Evolutionary conservation across 2,329 filamentous ascomycete genomes (phyloP).

Genomic region (Aspergillus niger): DNA sequence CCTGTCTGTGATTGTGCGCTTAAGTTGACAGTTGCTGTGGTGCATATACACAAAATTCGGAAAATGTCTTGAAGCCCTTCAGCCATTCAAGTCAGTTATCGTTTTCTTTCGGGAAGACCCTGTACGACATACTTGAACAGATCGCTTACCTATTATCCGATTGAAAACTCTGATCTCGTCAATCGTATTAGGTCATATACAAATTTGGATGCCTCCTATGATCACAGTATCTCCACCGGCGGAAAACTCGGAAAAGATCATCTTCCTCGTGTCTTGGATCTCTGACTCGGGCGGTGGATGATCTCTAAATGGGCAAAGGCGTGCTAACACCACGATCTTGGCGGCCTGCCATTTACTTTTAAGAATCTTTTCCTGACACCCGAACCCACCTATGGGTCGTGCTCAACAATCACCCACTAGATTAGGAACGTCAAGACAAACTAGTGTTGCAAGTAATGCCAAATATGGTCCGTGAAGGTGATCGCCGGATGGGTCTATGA

Average conservation of each 20-base stretch:
- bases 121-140: not conserved
- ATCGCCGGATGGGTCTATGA: not conserved
- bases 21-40: not conserved
- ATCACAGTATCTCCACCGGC: not conserved
- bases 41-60: not conserved
- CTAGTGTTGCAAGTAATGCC: not conserved
- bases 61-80: not conserved
- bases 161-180: not conserved
- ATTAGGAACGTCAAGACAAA: not conserved
- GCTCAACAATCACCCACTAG: not conserved
- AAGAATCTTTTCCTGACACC: not conserved
- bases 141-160: not conserved
- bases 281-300: not conserved
- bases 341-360: not conserved
- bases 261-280: not conserved
- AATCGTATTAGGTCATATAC: not conserved
- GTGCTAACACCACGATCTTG: not conserved
- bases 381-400: not conserved
- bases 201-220: not conserved
- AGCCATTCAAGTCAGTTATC: not conserved
- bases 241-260: not conserved
- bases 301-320: not conserved
- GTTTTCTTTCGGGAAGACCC: not conserved
- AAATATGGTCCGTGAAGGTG: not conserved
- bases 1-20: not conserved